Percentiles rank a stretch among this genome's conserved stretches.
These are phyloP conservation scores for Scutellaria baicalensis DNA, from an alignment of 257 asterid genomes.

Conservation along the genomic window DNA sequence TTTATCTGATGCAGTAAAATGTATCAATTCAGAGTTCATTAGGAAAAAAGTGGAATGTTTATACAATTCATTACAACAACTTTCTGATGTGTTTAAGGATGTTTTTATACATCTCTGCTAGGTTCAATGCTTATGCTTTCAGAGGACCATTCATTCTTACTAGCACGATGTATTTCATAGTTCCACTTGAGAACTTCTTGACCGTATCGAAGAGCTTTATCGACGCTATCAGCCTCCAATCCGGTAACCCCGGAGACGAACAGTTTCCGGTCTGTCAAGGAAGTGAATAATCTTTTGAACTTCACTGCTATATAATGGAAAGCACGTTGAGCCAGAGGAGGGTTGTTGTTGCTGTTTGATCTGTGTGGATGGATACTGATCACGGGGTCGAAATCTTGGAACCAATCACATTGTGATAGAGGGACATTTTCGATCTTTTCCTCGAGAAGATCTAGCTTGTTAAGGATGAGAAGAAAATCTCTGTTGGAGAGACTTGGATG, in stretches of 20 bases:
- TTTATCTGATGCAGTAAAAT: no score
- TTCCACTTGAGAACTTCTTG: slow-evolving; percentile 72
- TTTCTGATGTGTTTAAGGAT: no score
- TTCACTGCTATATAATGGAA: slow-evolving; percentile 61
- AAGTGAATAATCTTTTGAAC: slow-evolving; percentile 51
- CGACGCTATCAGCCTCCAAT: slow-evolving; percentile 54
- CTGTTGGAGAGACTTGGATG: slow-evolving; percentile 45
- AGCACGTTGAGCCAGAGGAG: slow-evolving; percentile 55
- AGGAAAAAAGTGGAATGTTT: no score
- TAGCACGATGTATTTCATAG: slow-evolving; percentile 25
- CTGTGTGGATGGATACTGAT: slow-evolving; percentile 30
- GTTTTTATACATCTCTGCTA: slow-evolving; percentile 32
- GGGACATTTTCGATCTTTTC: slow-evolving; percentile 51
- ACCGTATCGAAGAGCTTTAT: slow-evolving; percentile 42
- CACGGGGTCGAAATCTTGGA: slow-evolving; percentile 58
- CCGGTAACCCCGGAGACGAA: slow-evolving; percentile 52
- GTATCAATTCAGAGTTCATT: no score
- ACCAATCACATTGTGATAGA: slow-evolving; percentile 65
- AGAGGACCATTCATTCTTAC: slow-evolving; percentile 36
- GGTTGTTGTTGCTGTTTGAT: slow-evolving; percentile 25
- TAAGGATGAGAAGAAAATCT: slow-evolving; percentile 57
- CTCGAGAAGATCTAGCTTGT: slow-evolving; percentile 68
- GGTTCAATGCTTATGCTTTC: slow-evolving; percentile 57
- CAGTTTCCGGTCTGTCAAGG: slow-evolving; percentile 46
- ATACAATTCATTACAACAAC: no score